Percentiles rank a stretch among this genome's conserved stretches.
Conservation (phyloP, 768 basidiomycete genomes). For the Leucocoprinus birnbaumii region DNA sequence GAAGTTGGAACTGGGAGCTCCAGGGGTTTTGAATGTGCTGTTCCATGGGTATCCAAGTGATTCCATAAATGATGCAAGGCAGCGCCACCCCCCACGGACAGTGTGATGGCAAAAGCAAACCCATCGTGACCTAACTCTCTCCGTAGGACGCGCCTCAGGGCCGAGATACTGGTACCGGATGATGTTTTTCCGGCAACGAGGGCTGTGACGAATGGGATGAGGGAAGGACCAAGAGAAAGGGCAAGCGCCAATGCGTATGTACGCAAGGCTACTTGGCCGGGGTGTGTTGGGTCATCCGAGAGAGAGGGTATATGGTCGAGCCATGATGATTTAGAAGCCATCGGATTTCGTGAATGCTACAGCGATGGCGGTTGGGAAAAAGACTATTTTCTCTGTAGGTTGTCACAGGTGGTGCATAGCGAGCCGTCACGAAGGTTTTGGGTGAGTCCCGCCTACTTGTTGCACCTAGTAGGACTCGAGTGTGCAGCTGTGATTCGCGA, state of each 20-base stretch:
- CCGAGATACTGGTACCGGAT: constrained; percentile 19
- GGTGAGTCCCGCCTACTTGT: neutral
- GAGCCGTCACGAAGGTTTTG: no score
- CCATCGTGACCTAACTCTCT: constrained; percentile 60
- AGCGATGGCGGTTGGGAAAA: no score
- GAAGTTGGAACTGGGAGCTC: neutral
- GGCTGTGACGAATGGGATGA: constrained; percentile 47
- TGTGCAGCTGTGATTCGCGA: neutral
- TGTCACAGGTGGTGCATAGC: neutral
- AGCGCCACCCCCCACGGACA: constrained; percentile 64
- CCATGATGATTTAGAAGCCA: constrained; percentile 13
- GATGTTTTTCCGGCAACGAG: constrained; percentile 16
- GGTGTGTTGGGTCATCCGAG: constrained; percentile 42
- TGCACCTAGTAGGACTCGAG: neutral
- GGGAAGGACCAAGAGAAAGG: constrained; percentile 63
- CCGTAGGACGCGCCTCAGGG: constrained; percentile 38
- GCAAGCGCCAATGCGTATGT: constrained; percentile 67
- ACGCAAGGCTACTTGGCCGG: constrained; percentile 56
- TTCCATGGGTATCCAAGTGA: neutral
- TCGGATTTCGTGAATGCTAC: neutral
- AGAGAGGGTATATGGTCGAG: constrained; percentile 21
- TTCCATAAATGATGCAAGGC: constrained; percentile 46
- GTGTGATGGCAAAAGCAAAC: constrained; percentile 67
- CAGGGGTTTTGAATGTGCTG: neutral
- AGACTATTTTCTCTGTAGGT: neutral